Evolutionary conservation across 176 grass and related monocot genomes (phyloP).

Genomic region (Lolium rigidum): DNA sequence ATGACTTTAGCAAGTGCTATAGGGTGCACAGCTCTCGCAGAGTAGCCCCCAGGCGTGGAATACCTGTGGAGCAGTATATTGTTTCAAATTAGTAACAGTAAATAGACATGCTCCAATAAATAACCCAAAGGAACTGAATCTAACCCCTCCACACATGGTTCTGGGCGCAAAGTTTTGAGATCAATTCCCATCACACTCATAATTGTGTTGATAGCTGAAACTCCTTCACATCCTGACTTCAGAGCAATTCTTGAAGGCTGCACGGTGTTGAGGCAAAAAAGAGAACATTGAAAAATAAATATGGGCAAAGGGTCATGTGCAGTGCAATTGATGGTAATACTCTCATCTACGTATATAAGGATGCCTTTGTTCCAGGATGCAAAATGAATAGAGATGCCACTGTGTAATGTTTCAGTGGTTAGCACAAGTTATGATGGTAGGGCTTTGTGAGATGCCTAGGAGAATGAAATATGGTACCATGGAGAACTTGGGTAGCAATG

Average conservation of each 20-base stretch:
- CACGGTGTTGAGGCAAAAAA: conserved; percentile 33
- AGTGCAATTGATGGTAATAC: not conserved
- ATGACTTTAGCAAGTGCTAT: conserved; percentile 97
- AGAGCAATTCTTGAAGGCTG: conserved; percentile 91
- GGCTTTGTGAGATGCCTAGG: conserved; percentile 17
- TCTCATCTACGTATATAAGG: conserved; percentile 7
- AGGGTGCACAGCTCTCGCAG: conserved; percentile 93
- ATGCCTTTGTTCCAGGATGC: conserved; percentile 5
- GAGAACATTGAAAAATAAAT: conserved; percentile 16
- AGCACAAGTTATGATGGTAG: not conserved
- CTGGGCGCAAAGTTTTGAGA: conserved; percentile 84
- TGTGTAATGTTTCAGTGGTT: conserved; percentile 19
- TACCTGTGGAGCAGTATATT: conserved; percentile 58
- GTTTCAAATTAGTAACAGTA: conserved; percentile 29
- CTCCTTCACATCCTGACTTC: conserved; percentile 87
- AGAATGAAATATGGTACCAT: not conserved
- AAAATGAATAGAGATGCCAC: conserved; percentile 3
- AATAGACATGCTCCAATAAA: conserved; percentile 17
- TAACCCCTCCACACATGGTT: conserved; percentile 96
- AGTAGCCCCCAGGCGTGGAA: conserved; percentile 93
- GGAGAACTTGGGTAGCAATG: not conserved
- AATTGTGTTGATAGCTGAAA: conserved; percentile 97
- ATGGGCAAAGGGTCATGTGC: not conserved
- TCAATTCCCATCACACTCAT: conserved; percentile 99
- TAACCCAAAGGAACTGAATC: conserved; percentile 39